phyloP scores from a whole-genome alignment of 1,284 basidiomycete species.

The Cryptococcus amylolentus region DNA sequence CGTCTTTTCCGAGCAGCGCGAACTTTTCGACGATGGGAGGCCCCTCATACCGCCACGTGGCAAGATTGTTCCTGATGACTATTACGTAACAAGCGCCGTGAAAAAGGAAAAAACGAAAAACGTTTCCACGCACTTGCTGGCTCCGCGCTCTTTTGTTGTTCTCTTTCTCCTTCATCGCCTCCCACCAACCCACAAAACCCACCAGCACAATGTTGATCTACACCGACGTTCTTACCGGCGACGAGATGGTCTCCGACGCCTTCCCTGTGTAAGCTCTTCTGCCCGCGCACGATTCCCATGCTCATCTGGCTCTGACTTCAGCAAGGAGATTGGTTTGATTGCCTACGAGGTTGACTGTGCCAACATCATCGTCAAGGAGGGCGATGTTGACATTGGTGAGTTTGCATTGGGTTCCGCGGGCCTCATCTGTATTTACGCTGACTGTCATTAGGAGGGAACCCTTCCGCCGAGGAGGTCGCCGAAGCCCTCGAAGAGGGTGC shows the following conservation, averaged over 20 bases:
- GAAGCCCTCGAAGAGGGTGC: slow-evolving; percentile 81
- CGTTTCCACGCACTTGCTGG: background rate
- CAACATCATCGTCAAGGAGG: slow-evolving; percentile 70
- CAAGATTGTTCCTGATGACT: no score
- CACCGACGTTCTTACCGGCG: slow-evolving; percentile 62
- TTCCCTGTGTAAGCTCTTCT: slow-evolving; percentile 66
- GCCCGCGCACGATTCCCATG: background rate
- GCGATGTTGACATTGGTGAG: slow-evolving; percentile 88
- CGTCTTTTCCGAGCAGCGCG: no score
- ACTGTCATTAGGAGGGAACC: slow-evolving; percentile 68
- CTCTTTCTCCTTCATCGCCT: background rate
- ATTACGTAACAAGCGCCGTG: background rate
- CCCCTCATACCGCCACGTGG: no score
- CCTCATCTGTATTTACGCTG: background rate
- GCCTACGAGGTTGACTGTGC: slow-evolving; percentile 87
- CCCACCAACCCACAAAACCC: slow-evolving; percentile 5
- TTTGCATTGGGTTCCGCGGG: background rate
- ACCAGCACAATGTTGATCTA: slow-evolving; percentile 43
- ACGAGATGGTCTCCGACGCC: slow-evolving; percentile 96
- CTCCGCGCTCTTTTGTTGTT: background rate
- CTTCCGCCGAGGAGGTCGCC: slow-evolving; percentile 81
- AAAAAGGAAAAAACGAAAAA: slow-evolving; percentile 3
- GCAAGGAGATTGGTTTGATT: slow-evolving; percentile 76
- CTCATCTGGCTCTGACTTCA: slow-evolving; percentile 42
- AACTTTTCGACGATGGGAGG: no score